Percentiles rank a stretch among this genome's conserved stretches.
Conservation (phyloP, 192 early-diverging fungal genomes). For the Coemansia javaensis region DNA sequence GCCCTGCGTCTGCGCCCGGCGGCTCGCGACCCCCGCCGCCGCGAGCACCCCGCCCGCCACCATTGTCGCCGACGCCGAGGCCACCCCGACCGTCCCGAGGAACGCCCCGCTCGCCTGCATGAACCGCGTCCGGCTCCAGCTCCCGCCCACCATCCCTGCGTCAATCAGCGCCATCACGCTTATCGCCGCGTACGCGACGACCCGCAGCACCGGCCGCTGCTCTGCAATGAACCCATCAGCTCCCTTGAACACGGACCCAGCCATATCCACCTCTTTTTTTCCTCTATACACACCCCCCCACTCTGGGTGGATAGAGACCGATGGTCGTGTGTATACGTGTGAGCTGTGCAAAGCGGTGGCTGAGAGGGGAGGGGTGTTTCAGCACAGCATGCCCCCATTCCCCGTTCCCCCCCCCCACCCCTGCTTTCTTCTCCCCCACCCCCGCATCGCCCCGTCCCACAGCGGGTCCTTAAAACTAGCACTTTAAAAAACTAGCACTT, state of each 20-base stretch:
- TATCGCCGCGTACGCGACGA: constrained; percentile 13
- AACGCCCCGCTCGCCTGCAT: constrained; percentile 46
- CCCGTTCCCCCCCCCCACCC: no score
- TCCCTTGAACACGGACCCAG: constrained; percentile 28
- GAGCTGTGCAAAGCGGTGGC: no score
- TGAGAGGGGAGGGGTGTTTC: no score
- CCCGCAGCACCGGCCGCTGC: constrained; percentile 31
- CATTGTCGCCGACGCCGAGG: constrained; percentile 25
- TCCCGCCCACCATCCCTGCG: constrained; percentile 33
- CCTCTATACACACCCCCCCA: no score
- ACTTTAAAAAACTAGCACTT: no score
- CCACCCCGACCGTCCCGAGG: constrained; percentile 13
- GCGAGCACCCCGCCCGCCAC: constrained; percentile 13
- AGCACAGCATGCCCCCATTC: no score
- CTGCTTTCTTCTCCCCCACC: no score
- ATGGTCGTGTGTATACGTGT: no score
- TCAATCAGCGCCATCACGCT: constrained; percentile 29
- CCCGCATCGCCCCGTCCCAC: no score
- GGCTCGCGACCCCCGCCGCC: constrained; percentile 9
- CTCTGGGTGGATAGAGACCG: no score
- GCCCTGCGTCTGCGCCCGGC: constrained; percentile 6
- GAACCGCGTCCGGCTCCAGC: constrained; percentile 38
- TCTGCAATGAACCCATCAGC: constrained; percentile 29
- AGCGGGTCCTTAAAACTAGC: no score
- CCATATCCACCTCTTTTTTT: constrained; percentile 10